Evolutionary conservation across 495 filamentous ascomycete species (phyloP).

Genomic region (Xylaria telfairii): DNA sequence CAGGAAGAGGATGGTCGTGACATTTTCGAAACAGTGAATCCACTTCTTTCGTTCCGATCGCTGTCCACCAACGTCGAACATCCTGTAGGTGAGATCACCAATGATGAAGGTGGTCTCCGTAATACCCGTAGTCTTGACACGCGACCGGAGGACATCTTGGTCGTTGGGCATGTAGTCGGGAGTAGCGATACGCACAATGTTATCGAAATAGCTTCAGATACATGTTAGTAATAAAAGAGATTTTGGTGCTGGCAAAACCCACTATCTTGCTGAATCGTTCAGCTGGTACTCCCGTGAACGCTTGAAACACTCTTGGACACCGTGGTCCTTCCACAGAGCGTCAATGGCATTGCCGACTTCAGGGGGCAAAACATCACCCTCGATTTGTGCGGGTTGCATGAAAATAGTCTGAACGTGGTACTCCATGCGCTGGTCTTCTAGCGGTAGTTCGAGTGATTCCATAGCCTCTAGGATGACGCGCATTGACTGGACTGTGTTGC

Average conservation of each 20-base stretch:
- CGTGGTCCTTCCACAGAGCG: conserved; percentile 90
- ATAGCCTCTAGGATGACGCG: conserved; percentile 95
- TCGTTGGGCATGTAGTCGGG: conserved; percentile 96
- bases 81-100: conserved; percentile 95
- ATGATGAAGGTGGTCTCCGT: conserved; percentile 99
- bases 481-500: conserved; percentile 96
- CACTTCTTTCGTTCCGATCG: conserved; percentile 99
- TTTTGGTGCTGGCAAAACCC: conserved; percentile 48
- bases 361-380: conserved; percentile 90
- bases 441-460: conserved; percentile 88
- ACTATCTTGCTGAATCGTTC: conserved; percentile 99
- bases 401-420: conserved; percentile 96
- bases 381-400: conserved; percentile 94
- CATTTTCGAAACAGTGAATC: conserved; percentile 99
- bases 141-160: conserved; percentile 95
- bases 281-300: conserved; percentile 95
- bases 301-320: conserved; percentile 95
- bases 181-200: conserved; percentile 88
- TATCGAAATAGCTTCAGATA: conserved; percentile 86
- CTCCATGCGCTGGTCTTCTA: conserved; percentile 86
- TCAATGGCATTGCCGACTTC: conserved; percentile 95
- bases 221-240: conserved; percentile 42
- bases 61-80: conserved; percentile 99
- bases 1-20: conserved; percentile 97
- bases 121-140: conserved; percentile 99